A percentile compares a stretch with the other conserved stretches of the same genome.
These are phyloP conservation scores for Hirsutella minnesotensis DNA, from an alignment of 2,329 filamentous ascomycete species.

Conservation along the genomic window DNA sequence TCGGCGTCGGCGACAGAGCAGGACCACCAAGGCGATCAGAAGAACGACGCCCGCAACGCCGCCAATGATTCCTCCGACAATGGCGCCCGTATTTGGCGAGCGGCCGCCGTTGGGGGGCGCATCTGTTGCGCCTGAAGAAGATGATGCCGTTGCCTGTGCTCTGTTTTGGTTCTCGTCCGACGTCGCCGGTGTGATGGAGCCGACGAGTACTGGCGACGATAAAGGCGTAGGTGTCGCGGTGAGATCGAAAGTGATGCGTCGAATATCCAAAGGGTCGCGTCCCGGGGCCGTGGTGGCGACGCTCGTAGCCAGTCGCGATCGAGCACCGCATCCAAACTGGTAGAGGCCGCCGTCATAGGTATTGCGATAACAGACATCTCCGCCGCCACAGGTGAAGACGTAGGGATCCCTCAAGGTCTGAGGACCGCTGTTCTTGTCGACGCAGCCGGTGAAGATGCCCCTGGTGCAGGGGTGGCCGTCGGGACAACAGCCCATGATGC, in stretches of 20 bases:
- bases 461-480: constrained; percentile 36
- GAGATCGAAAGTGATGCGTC: constrained; percentile 26
- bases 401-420: constrained; percentile 43
- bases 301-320: constrained; percentile 33
- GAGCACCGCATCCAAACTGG: constrained; percentile 44
- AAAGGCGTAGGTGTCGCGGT: constrained; percentile 27
- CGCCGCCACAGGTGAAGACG: constrained; percentile 40
- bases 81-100: constrained; percentile 31
- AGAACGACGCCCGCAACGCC: constrained; percentile 34
- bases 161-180: constrained; percentile 2
- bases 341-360: constrained; percentile 41
- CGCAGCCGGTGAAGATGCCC: constrained; percentile 46
- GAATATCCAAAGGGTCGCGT: constrained; percentile 19
- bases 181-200: constrained; percentile 16
- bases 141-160: constrained; percentile 10
- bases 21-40: constrained; percentile 29
- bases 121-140: neutral
- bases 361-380: constrained; percentile 43
- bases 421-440: constrained; percentile 36
- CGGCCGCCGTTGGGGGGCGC: constrained; percentile 14
- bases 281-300: constrained; percentile 36
- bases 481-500: constrained; percentile 45
- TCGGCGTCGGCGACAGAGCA: constrained; percentile 30
- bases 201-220: constrained; percentile 28
- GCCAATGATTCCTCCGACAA: constrained; percentile 43